Percentiles rank a stretch among this genome's conserved stretches.
Conservation (phyloP, 495 filamentous ascomycete genomes). For the Xylaria cubensis region DNA sequence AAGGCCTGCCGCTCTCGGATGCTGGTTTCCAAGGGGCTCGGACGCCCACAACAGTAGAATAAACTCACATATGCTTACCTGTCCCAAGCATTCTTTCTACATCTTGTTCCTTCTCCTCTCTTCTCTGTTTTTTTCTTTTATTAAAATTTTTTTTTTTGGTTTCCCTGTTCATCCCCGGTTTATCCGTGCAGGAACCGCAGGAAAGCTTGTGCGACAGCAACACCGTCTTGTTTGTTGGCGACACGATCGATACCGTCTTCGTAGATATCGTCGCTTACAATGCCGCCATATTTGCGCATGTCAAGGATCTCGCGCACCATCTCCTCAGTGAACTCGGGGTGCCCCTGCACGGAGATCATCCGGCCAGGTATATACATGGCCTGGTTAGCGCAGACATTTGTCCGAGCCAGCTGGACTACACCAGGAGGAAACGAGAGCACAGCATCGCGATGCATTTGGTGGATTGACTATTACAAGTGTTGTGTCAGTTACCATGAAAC, state of each 20-base stretch:
- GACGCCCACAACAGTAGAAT: conserved; percentile 7
- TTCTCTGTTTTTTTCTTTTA: conserved; percentile 1
- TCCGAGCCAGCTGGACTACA: conserved; percentile 69
- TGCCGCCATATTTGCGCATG: conserved; percentile 61
- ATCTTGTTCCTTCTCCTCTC: background rate
- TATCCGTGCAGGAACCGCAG: conserved; percentile 74
- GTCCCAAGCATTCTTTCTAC: background rate
- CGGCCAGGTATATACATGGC: conserved; percentile 74
- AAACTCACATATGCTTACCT: conserved; percentile 20
- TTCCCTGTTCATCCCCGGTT: background rate
- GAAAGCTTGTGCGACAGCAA: conserved; percentile 71
- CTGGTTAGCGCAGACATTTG: conserved; percentile 73
- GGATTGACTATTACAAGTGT: conserved; percentile 64
- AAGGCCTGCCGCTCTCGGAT: conserved; percentile 4
- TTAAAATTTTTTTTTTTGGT: background rate
- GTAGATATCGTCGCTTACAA: conserved; percentile 70
- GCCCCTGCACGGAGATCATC: conserved; percentile 84
- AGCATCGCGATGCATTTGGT: conserved; percentile 91
- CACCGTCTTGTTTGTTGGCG: conserved; percentile 73
- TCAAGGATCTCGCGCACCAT: conserved; percentile 76
- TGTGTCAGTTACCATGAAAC: conserved; percentile 23
- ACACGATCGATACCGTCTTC: conserved; percentile 72
- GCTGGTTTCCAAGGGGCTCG: background rate
- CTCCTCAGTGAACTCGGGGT: conserved; percentile 83
- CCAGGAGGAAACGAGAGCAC: conserved; percentile 69